Percentiles rank a stretch among this genome's conserved stretches.
phyloP scores from a whole-genome alignment of 73 alveolate species.

The Stentor coeruleus region DNA sequence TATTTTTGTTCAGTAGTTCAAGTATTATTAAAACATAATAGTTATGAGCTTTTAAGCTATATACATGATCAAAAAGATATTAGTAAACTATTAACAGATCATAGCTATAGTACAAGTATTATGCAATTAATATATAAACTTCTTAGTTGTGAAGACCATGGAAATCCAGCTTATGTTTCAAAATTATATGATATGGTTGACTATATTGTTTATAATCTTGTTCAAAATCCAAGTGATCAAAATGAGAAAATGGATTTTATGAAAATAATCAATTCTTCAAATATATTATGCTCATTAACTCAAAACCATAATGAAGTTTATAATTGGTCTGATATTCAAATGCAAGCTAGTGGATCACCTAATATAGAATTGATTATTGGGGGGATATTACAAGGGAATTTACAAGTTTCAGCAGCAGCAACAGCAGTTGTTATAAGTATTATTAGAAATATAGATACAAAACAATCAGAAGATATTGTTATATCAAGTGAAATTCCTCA shows the following conservation, averaged over 20 bases:
- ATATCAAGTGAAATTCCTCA: background rate
- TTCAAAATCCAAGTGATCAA: background rate
- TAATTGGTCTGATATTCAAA: background rate
- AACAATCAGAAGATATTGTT: background rate
- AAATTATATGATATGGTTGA: background rate
- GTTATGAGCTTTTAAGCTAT: background rate
- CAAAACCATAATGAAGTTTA: background rate
- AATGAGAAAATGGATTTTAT: background rate
- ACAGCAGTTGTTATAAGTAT: background rate
- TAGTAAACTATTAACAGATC: background rate
- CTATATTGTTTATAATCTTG: background rate
- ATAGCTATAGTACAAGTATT: background rate
- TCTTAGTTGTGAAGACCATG: constrained; percentile 13
- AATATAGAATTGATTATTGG: background rate
- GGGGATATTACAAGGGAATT: background rate
- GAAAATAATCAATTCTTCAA: background rate
- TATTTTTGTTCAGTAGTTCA: background rate
- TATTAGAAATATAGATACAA: background rate
- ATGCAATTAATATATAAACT: background rate
- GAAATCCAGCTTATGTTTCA: constrained; percentile 13
- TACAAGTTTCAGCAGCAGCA: background rate
- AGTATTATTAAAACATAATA: background rate
- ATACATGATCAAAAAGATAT: background rate
- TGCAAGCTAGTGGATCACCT: background rate
- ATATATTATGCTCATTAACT: background rate